Percentiles rank a stretch among this genome's conserved stretches.
Conservation (phyloP, 371 early-diverging fungal genomes). For the Capillidium rhysosporum region DNA sequence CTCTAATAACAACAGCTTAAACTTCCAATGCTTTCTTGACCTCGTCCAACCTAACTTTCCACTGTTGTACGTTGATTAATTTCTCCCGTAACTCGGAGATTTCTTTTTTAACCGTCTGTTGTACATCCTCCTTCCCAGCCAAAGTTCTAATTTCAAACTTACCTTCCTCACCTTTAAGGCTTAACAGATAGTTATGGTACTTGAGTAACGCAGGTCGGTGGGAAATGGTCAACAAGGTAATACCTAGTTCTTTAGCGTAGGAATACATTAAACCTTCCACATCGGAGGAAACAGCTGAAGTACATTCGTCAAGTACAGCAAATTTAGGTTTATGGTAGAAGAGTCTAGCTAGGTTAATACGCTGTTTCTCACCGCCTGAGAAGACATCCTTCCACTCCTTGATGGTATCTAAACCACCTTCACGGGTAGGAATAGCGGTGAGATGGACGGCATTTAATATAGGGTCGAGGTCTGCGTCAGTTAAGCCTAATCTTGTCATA, state of each 20-base stretch:
- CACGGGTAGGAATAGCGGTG: conserved; percentile 49
- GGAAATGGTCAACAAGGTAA: conserved; percentile 59
- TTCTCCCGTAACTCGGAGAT: conserved; percentile 47
- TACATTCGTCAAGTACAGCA: conserved; percentile 52
- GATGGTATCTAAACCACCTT: conserved; percentile 71
- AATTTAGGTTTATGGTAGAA: conserved; percentile 73
- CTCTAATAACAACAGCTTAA: no score
- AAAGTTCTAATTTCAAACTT: conserved; percentile 57
- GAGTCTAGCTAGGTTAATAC: conserved; percentile 46
- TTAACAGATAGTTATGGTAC: conserved; percentile 60
- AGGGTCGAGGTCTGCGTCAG: conserved; percentile 50
- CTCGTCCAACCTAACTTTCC: conserved; percentile 39
- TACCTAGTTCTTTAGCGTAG: conserved; percentile 58
- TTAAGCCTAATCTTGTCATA: conserved; percentile 46
- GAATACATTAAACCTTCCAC: conserved; percentile 80
- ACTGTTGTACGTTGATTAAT: conserved; percentile 44
- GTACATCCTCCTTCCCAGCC: conserved; percentile 46
- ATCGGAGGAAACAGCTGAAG: conserved; percentile 62
- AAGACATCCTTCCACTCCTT: conserved; percentile 86
- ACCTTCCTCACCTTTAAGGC: conserved; percentile 50
- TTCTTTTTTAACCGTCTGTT: conserved; percentile 61
- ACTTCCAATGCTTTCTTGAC: conserved; percentile 17
- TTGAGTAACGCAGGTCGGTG: conserved; percentile 76
- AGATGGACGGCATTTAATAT: conserved; percentile 54
- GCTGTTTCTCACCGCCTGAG: conserved; percentile 81